These are phyloP conservation scores for Lizonia empirigonia DNA, from an alignment of 2,329 filamentous ascomycete genomes.

Conservation along the genomic window DNA sequence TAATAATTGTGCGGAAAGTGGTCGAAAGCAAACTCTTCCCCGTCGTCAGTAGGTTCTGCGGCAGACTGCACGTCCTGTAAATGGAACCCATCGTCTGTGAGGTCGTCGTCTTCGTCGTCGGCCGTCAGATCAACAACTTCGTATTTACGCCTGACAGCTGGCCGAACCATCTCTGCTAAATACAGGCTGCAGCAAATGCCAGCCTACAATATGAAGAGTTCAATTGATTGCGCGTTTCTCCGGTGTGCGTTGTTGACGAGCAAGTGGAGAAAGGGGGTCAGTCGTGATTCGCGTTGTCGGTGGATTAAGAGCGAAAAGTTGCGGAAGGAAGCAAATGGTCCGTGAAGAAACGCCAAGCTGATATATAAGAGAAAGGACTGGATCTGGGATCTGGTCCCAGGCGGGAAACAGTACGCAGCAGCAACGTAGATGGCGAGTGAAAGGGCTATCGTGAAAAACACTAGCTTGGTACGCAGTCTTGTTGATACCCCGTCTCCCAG, in stretches of 20 bases:
- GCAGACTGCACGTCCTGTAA: slow-evolving; percentile 11
- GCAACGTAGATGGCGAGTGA: slow-evolving; percentile 8
- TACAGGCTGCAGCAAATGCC: neutral
- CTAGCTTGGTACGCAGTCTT: slow-evolving; percentile 21
- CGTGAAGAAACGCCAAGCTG: neutral
- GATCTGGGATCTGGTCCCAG: neutral
- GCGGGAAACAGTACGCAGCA: neutral
- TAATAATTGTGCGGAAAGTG: slow-evolving; percentile 2
- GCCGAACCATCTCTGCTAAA: slow-evolving; percentile 21
- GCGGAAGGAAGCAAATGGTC: neutral
- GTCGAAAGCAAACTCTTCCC: slow-evolving; percentile 3
- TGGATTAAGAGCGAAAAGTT: neutral
- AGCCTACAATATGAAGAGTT: neutral
- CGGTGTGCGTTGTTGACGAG: neutral
- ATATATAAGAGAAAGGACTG: neutral
- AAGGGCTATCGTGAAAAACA: slow-evolving; percentile 4
- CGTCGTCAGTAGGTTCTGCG: slow-evolving; percentile 4
- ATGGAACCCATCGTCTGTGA: slow-evolving; percentile 5
- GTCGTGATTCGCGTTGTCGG: neutral
- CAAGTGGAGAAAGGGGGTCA: neutral
- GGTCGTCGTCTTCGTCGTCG: slow-evolving; percentile 28
- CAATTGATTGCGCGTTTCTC: neutral
- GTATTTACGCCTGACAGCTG: neutral
- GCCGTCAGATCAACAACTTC: slow-evolving; percentile 32
- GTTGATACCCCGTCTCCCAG: slow-evolving; percentile 11